Evolutionary conservation across 2,329 filamentous ascomycete species (phyloP).

Genomic region (Ophiostoma sp.): DNA sequence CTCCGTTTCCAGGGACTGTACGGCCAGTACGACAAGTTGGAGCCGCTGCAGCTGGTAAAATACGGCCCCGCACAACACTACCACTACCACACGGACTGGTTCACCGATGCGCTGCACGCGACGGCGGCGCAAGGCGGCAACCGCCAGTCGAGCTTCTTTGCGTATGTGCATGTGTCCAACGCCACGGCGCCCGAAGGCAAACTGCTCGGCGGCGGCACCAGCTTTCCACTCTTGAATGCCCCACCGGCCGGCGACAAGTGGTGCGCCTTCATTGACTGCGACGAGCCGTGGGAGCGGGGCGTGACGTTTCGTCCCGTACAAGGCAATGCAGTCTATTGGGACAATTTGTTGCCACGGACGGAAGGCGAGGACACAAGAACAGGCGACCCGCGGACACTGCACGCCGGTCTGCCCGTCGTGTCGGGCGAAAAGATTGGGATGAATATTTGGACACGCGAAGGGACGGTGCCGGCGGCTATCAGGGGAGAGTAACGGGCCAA

Average conservation of each 20-base stretch:
- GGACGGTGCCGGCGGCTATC: conserved; percentile 39
- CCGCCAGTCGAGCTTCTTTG: conserved; percentile 50
- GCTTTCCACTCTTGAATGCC: conserved; percentile 47
- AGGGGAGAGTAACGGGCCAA: conserved; percentile 34
- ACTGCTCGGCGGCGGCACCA: conserved; percentile 48
- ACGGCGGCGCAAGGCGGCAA: conserved; percentile 46
- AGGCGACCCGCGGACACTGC: conserved; percentile 47
- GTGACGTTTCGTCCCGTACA: conserved; percentile 50
- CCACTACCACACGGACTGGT: conserved; percentile 55
- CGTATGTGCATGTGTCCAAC: conserved; percentile 43
- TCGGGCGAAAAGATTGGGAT: conserved; percentile 51
- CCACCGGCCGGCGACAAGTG: conserved; percentile 39
- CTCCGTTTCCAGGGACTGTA: conserved; percentile 47
- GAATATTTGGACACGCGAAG: conserved; percentile 54
- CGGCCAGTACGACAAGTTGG: conserved; percentile 32
- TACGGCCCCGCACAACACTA: conserved; percentile 48
- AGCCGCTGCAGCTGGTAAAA: conserved; percentile 51
- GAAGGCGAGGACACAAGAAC: conserved; percentile 34
- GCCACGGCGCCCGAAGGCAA: background rate
- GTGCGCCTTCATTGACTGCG: conserved; percentile 51
- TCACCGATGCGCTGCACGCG: conserved; percentile 42
- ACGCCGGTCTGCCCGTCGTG: conserved; percentile 49
- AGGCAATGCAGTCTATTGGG: conserved; percentile 53
- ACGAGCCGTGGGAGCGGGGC: conserved; percentile 48
- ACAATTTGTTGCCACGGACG: conserved; percentile 45